phyloP scores from a whole-genome alignment of 108 stramenopile species.

The Cyclostephanos invisitatus region DNA sequence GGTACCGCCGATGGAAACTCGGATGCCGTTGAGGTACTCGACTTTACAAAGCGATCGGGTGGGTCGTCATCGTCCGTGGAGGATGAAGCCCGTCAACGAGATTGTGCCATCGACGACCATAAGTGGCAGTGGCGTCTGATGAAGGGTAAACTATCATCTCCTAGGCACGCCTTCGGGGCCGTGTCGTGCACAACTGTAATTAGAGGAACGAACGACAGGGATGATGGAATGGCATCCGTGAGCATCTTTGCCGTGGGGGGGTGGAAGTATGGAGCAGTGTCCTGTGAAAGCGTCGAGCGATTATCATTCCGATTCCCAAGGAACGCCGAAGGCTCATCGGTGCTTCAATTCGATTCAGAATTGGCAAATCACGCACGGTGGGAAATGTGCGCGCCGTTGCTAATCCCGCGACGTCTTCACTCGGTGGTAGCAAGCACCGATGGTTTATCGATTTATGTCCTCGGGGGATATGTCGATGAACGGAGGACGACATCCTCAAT shows the following conservation, averaged over 20 bases:
- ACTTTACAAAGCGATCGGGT: not conserved
- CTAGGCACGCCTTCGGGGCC: slow-evolving; percentile 39
- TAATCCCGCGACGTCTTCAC: slow-evolving; percentile 35
- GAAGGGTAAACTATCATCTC: slow-evolving; percentile 21
- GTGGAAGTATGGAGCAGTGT: slow-evolving; percentile 35
- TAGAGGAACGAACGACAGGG: not conserved
- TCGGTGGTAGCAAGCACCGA: slow-evolving; percentile 29
- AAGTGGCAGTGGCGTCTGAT: slow-evolving; percentile 21
- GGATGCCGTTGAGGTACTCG: slow-evolving; percentile 30
- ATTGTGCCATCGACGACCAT: not conserved
- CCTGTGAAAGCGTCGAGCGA: slow-evolving; percentile 30
- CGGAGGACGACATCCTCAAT: slow-evolving; percentile 28
- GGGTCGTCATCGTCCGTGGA: not conserved
- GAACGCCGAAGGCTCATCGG: not conserved
- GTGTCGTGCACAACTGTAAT: slow-evolving; percentile 10
- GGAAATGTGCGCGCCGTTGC: slow-evolving; percentile 27
- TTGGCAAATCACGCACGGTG: slow-evolving; percentile 10
- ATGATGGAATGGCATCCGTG: slow-evolving; percentile 7
- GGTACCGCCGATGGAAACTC: slow-evolving; percentile 38
- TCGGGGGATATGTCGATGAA: slow-evolving; percentile 36
- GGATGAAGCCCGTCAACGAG: not conserved
- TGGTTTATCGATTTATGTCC: slow-evolving; percentile 32
- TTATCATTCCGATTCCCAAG: slow-evolving; percentile 16
- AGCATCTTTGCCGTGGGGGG: slow-evolving; percentile 31
- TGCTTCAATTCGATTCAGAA: not conserved